These are phyloP conservation scores for Hanseniaspora guilliermondii DNA, from an alignment of 805 yeast genomes.

Conservation along the genomic window DNA sequence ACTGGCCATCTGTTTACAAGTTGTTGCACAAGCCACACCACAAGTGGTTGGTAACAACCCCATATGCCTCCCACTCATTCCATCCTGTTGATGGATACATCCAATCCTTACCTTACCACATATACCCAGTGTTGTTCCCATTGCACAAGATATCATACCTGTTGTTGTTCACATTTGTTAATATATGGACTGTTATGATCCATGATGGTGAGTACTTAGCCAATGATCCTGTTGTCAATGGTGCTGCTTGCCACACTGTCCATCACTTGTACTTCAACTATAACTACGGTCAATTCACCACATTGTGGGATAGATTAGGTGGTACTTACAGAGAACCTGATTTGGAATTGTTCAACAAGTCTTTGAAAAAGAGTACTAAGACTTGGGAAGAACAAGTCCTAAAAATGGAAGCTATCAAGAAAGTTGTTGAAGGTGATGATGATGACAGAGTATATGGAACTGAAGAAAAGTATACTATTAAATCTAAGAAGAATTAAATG, in stretches of 20 bases:
- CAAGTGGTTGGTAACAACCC: constrained; percentile 97
- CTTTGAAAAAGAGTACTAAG: constrained; percentile 41
- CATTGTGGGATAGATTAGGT: constrained; percentile 95
- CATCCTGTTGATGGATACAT: constrained; percentile 94
- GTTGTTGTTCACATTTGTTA: constrained; percentile 74
- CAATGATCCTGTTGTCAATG: constrained; percentile 86
- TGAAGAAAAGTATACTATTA: constrained; percentile 29
- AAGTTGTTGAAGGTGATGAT: constrained; percentile 61
- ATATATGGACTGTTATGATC: constrained; percentile 97
- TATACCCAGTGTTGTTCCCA: constrained; percentile 86
- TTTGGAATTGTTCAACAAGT: constrained; percentile 61
- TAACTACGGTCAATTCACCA: constrained; percentile 96
- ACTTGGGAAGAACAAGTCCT: constrained; percentile 61
- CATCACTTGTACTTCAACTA: constrained; percentile 96
- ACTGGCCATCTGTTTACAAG: constrained; percentile 84
- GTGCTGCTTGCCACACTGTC: constrained; percentile 96
- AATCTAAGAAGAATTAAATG: constrained; percentile 16
- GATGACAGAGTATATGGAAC: constrained; percentile 66
- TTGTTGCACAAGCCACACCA: constrained; percentile 91
- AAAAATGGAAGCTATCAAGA: constrained; percentile 68
- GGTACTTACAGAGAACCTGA: constrained; percentile 90
- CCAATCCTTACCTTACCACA: constrained; percentile 87
- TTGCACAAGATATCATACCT: constrained; percentile 78
- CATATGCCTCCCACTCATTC: constrained; percentile 97
- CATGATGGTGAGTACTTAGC: constrained; percentile 96